Evolutionary conservation across 2,329 filamentous ascomycete species (phyloP).

Genomic region (Fusarium tupiense): DNA sequence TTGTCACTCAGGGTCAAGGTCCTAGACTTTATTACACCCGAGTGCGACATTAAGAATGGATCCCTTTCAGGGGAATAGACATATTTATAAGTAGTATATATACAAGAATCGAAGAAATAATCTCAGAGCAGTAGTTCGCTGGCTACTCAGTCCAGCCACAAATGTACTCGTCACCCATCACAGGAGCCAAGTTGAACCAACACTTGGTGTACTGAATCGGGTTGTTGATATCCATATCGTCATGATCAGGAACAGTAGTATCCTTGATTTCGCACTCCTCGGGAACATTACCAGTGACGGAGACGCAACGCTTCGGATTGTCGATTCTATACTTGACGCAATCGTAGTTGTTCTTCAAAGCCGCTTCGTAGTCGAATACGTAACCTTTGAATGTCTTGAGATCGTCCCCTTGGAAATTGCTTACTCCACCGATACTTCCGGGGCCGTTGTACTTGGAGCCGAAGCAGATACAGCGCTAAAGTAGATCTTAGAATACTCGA

Average conservation of each 20-base stretch:
- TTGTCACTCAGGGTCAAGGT: accelerated
- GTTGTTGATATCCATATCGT: background rate
- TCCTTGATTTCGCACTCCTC: background rate
- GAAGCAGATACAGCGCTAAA: background rate
- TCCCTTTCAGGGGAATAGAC: no score
- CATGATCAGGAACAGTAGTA: background rate
- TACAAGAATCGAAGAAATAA: background rate
- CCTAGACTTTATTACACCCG: no score
- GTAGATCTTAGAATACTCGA: accelerated
- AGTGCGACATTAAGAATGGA: accelerated
- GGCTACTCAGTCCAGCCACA: background rate
- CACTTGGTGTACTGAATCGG: background rate
- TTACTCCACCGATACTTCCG: background rate
- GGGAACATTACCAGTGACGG: accelerated
- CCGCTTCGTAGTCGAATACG: background rate
- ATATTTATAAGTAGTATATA: background rate
- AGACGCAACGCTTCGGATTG: background rate
- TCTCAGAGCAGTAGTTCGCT: no score
- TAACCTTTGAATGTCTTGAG: background rate
- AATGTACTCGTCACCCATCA: background rate
- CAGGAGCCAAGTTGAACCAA: background rate
- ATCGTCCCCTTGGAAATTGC: background rate
- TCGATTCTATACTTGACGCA: background rate
- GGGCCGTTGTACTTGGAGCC: background rate
- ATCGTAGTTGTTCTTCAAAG: background rate